Evolutionary conservation across 75 land plant genomes (phyloP), one percentile per base, ranked within the genome.

Genomic region (Pseudotsuga menziesii): DNA sequence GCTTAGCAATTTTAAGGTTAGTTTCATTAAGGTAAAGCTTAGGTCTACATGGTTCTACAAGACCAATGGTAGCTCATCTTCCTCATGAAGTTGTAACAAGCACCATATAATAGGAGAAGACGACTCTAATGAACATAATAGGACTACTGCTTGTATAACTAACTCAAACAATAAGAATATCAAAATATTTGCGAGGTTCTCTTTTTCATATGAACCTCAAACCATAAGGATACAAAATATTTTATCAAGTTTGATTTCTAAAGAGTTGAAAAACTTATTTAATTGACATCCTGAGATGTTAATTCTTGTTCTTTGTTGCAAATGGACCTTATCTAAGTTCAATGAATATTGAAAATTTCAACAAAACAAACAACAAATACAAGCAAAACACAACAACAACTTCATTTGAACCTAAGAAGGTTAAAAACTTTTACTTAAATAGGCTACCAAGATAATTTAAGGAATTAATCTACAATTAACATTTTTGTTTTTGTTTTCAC

Each of bases 51-150:
- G 57, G 17, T 73, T 17, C 32, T 55, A 26, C 57, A 54, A 55
- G 75, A 73, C 22, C 19, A 80, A 93, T 94, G 23, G 88, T 92
- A 11, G 98, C 95, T 92, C 98, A 85, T 95, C 98, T 56, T 91
- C 85, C 91, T 95, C 93, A 71, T 83, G 78, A 62, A 92, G 88
- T 77, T 91, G 95, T 70, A 92, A 66, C 48, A 92, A 84, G 39
- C 95, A 79, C 80, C 79, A 75, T 67, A 8, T 5, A n/a, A 92
- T 86, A 73, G 92, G 89, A 15, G 95, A 92, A 12, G 91, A 86
- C 61, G 88, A 88, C 56, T 88, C 83, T 60, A 86, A 81, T 61
- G 92, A 79, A 71, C 67, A n/a, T n/a, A n/a, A 80, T 23, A 61
- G 80, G 41, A 77, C 82, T 41, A 64, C 79, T n/a, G 73, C 77